Evolutionary conservation across 2,329 filamentous ascomycete species (phyloP).

Genomic region (Fusarium sp.): DNA sequence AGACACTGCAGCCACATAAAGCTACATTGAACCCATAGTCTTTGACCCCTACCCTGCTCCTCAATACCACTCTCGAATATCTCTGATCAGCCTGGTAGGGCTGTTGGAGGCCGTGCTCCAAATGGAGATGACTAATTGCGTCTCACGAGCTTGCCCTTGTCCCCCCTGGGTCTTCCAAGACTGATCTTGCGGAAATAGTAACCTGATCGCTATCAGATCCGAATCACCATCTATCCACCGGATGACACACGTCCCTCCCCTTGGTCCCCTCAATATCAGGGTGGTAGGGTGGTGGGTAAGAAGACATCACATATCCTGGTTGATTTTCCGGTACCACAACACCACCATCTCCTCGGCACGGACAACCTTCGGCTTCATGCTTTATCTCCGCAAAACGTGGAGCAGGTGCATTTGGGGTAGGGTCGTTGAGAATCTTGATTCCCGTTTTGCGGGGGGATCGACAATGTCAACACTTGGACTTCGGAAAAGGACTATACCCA

Average conservation of each 20-base stretch:
- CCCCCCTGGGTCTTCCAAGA: too few species aligned
- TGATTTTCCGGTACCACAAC: neutral
- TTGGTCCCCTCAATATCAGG: too few species aligned
- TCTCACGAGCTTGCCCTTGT: too few species aligned
- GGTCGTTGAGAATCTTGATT: neutral
- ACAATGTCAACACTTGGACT: neutral
- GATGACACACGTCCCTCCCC: neutral
- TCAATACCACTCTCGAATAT: too few species aligned
- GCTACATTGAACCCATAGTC: too few species aligned
- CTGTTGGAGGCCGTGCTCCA: too few species aligned
- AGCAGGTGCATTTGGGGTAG: neutral
- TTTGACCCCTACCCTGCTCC: too few species aligned
- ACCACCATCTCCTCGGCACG: neutral
- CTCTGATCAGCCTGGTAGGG: too few species aligned
- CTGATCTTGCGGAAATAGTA: too few species aligned
- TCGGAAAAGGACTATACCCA: constrained; percentile 15
- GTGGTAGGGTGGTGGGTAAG: too few species aligned
- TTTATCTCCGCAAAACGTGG: neutral
- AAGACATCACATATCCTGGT: neutral
- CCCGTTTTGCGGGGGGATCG: constrained; percentile 21
- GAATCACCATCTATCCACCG: neutral
- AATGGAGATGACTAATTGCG: too few species aligned
- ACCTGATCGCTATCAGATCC: neutral
- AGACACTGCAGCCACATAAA: too few species aligned
- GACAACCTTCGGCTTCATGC: neutral